Base-by-base conservation (phyloP, 2,329 filamentous ascomycete species). In the Beauveria varroae region DNA sequence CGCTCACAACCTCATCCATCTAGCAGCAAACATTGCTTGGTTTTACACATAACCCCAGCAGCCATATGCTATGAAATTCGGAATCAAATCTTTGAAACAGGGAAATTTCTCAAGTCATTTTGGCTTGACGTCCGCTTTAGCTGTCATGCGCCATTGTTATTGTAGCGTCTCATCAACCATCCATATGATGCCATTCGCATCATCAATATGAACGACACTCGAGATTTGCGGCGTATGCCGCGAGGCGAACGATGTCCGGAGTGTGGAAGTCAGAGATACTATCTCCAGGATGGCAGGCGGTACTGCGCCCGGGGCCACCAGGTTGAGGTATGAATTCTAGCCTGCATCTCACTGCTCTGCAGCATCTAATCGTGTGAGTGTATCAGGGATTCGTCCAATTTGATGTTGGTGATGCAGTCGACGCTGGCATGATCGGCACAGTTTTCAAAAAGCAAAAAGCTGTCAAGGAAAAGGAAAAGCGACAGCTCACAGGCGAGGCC, bases 281-380 rank as follows among this genome's bases (percentile, higher is more conserved):
- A 90, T 69, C 78, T 87, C 37, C 86, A 92, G 66, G 89, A 89
- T 73, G 90, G 91, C 3, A 82, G 87, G 62, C 85, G 87, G 64
- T 96, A 90, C 72, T 96, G 91, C 73, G 81, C 87, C 65, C 87
- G 90, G 66, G 91, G 91, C 37, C 91, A 96, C 76, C 85, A 87
- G 66, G 86, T 93, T 67, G 86, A 91, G 75, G 89, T 90, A 75
- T 64, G 73, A 63, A 12, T 34, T 12, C 14, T 18, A 24, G 5
- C 34, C 18, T 20, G 12, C 14, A 9, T 28, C 37, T 41, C 22
- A 12, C 9, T 24, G 34, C n/a, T n/a, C 30, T 53, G 28, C 12
- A 9, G 10, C n/a, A 20, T 3, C n/a, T 47, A 24, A 63, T 7
- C 10, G 8, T 64, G 24, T 69, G 24, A 18, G 2, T 16, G 3